Base-by-base conservation (phyloP, 768 basidiomycete genomes). In the Lactarius pseudohatsudake region DNA sequence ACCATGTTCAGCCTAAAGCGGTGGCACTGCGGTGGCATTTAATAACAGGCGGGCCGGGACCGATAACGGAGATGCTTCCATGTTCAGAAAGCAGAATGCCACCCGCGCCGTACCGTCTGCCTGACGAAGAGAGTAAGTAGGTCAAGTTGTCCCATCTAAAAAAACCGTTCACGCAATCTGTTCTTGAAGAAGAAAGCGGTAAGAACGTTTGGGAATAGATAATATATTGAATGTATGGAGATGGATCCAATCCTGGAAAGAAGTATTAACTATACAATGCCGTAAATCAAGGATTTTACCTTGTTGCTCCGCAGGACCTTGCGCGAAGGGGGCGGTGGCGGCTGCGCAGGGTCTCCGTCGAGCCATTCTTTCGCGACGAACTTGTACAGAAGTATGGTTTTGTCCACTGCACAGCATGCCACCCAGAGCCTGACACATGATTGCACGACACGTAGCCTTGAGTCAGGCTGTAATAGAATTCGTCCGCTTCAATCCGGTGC, bases 21-120 rank as follows among this genome's bases (percentile, higher is more conserved):
- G 26, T 26, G 26, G 26, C 26, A 26, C 26, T 26, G 13, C 16
- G 36, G 65, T 62, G 32, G 7, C 50, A 60, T 38, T 59, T 64
- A 68, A 68, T 26, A 43, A 59, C 47, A 63, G 18, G 30, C 53
- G 56, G 22, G 50, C 22, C n/a, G 34, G 50, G 15, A 38, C 16
- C 11, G 15, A 66, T 41, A 36, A 59, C 53, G 43, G 40, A 3
- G 10, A 34, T n/a, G 72, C 86, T 71, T 67, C 92, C 97, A 98
- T 98, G 74, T 97, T 97, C 65, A 98, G 78, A 71, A 89, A 94
- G 77, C 96, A 99, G 80, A 98, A 99, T 38, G 95, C 97, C 97
- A 99, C 98, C 97, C 97, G 98, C 0, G 96, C 94, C 7, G 97
- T 99, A 10, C 96, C 96, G 75, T 99, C 97, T 9, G 97, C 95